phyloP scores from a whole-genome alignment of 345 rosid species.

The Atalantia buxifolia region DNA sequence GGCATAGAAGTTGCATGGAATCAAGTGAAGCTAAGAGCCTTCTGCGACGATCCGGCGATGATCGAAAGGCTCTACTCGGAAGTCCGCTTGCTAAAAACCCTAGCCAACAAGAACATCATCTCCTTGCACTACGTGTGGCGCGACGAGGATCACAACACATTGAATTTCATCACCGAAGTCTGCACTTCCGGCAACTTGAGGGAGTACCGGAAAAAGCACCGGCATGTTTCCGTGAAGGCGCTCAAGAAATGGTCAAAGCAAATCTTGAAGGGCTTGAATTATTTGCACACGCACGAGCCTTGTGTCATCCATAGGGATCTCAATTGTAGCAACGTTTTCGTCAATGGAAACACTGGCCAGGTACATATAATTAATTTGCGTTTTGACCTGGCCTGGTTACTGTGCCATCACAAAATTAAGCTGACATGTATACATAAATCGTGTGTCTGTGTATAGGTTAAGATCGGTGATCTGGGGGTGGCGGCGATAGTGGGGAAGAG shows the following conservation, averaged over 20 bases:
- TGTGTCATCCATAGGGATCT: constrained; percentile 87
- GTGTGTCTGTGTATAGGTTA: constrained; percentile 39
- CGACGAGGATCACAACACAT: constrained; percentile 38
- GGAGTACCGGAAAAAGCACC: constrained; percentile 75
- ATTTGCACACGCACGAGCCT: constrained; percentile 78
- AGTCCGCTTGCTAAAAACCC: constrained; percentile 49
- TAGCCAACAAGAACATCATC: constrained; percentile 60
- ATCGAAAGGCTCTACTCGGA: constrained; percentile 71
- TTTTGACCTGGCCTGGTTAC: too few relatives aligned
- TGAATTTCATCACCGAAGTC: constrained; percentile 90
- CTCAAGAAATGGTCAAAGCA: constrained; percentile 91
- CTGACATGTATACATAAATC: too few relatives aligned
- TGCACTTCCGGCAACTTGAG: constrained; percentile 89
- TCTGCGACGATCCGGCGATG: constrained; percentile 53
- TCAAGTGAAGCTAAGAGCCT: constrained; percentile 65
- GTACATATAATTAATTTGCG: constrained; percentile 16
- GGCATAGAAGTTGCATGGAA: constrained; percentile 97
- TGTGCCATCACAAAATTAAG: too few relatives aligned
- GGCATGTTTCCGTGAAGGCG: constrained; percentile 76
- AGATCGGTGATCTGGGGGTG: constrained; percentile 85
- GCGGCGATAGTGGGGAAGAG: constrained; percentile 74
- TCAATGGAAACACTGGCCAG: constrained; percentile 87
- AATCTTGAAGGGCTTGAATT: constrained; percentile 69
- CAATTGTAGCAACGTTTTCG: constrained; percentile 84
- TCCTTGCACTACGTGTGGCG: constrained; percentile 59